Base-by-base conservation (phyloP, 2,329 filamentous ascomycete species). In the Cucurbitaria berberidis region DNA sequence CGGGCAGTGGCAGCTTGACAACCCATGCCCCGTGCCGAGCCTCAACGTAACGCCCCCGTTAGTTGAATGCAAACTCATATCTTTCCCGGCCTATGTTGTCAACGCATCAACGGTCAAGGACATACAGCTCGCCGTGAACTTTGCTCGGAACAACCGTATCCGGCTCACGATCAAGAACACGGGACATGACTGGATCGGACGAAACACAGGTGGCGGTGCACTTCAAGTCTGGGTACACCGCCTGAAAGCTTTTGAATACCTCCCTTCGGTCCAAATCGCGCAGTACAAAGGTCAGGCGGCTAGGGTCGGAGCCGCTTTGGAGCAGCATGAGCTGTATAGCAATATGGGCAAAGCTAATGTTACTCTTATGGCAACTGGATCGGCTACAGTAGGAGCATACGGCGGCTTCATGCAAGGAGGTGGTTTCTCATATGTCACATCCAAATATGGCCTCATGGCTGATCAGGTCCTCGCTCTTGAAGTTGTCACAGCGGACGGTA, bases 351-450 rank as follows among this genome's bases (percentile, higher is more conserved):
- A 49, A 29, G 38, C 53, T 36, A 62, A 62, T 22, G 62, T 69
- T 7, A 71, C 67, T 3, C 34, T 67, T 16, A 9, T 65, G 15
- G 53, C 57, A 10, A 63, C 65, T 2, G 64, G 65, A 15, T 62
- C 60, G 9, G 45, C 64, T 2, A 81, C 77, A 2, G 80, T 86
- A 11, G 82, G 82, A 19, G 73, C 81, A 59, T 77, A 52, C 38
- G 68, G 66, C 11, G 68, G 75, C 2, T 77, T 60, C 54, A 69
- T 73, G 53, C 68, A 69, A 24, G 82, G 81, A 2, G 83, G 82
- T 16, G 84, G 84, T 0, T 81, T 85, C 67, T 80, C 77, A 15
- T 60, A 61, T 15, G 78, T 81, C 8, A 78, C 78, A 2, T 76
- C 75, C 26, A 70, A 77, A 41, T 79, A 79, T 56, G 69, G 66